Conservation (phyloP, 495 filamentous ascomycete genomes). For the Aspergillus affinis region DNA sequence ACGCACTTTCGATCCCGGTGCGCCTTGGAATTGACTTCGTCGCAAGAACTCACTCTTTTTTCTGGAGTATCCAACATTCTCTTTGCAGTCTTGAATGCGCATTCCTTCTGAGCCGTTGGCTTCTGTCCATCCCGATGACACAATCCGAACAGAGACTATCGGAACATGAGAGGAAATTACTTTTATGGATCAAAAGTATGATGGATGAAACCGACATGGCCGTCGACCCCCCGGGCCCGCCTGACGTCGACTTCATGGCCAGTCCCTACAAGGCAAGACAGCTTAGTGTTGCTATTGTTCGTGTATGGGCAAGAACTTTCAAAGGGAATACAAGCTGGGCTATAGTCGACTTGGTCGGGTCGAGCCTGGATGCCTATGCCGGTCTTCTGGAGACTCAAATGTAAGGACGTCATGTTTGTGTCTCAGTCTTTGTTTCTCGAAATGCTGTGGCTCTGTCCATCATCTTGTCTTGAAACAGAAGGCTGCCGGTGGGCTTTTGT, state of each 20-base stretch:
- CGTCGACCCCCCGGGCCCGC: constrained; percentile 47
- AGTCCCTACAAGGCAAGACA: constrained; percentile 48
- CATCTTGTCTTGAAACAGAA: background rate
- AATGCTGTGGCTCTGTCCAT: background rate
- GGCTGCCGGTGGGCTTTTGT: background rate
- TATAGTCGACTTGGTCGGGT: constrained; percentile 51
- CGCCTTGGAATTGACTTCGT: constrained; percentile 54
- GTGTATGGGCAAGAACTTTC: constrained; percentile 53
- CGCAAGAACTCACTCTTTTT: constrained; percentile 51
- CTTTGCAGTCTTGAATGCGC: constrained; percentile 56
- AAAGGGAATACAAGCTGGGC: constrained; percentile 57
- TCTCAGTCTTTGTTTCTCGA: background rate
- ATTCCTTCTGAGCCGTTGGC: constrained; percentile 53
- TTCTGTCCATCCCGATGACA: constrained; percentile 47
- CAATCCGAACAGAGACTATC: constrained; percentile 46
- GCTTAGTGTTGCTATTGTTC: constrained; percentile 52
- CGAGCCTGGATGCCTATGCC: constrained; percentile 45
- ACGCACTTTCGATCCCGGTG: constrained; percentile 54
- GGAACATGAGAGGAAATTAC: constrained; percentile 61
- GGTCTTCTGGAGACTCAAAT: constrained; percentile 38
- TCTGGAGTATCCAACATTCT: constrained; percentile 58
- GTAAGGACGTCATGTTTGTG: constrained; percentile 2
- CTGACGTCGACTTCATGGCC: constrained; percentile 45
- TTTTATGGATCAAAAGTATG: constrained; percentile 69
- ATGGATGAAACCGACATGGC: constrained; percentile 76